Evolutionary conservation across 768 basidiomycete genomes (phyloP).

Genomic region (Boletus tylopilopsis): DNA sequence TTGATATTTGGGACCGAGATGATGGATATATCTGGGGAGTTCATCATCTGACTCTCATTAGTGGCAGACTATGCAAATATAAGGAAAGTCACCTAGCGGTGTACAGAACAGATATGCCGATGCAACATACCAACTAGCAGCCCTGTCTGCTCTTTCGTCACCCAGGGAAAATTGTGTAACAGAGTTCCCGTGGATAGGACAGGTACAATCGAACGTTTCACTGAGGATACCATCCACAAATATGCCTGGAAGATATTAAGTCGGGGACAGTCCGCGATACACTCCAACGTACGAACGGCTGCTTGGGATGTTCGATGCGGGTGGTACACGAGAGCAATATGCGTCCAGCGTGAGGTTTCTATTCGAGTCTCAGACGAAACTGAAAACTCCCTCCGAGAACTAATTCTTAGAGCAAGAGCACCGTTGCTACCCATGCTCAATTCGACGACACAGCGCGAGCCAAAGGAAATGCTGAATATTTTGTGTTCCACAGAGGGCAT

Average conservation of each 20-base stretch:
- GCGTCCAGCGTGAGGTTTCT: constrained; percentile 64
- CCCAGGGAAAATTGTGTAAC: constrained; percentile 52
- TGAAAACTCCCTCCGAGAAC: constrained; percentile 36
- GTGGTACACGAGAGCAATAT: constrained; percentile 64
- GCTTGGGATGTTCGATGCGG: constrained; percentile 53
- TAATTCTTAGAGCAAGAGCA: constrained; percentile 45
- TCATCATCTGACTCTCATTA: constrained; percentile 52
- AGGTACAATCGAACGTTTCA: constrained; percentile 60
- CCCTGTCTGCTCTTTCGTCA: constrained; percentile 39
- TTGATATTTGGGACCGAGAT: constrained; percentile 75
- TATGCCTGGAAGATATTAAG: constrained; percentile 43
- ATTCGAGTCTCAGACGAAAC: constrained; percentile 47
- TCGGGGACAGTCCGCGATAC: neutral
- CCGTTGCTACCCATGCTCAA: constrained; percentile 55
- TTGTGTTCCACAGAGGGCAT: constrained; percentile 34
- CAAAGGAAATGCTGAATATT: constrained; percentile 36
- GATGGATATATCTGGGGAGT: constrained; percentile 69
- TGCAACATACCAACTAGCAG: constrained; percentile 57
- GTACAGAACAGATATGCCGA: constrained; percentile 59
- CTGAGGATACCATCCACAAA: constrained; percentile 70
- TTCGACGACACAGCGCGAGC: constrained; percentile 35
- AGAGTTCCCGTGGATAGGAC: constrained; percentile 49
- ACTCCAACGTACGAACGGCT: constrained; percentile 51
- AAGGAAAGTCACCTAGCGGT: constrained; percentile 46
- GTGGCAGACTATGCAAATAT: neutral